A percentile compares a stretch with the other conserved stretches of the same genome.
Conservation (phyloP, 129 eudicot species). For the Kitagawia praeruptora region DNA sequence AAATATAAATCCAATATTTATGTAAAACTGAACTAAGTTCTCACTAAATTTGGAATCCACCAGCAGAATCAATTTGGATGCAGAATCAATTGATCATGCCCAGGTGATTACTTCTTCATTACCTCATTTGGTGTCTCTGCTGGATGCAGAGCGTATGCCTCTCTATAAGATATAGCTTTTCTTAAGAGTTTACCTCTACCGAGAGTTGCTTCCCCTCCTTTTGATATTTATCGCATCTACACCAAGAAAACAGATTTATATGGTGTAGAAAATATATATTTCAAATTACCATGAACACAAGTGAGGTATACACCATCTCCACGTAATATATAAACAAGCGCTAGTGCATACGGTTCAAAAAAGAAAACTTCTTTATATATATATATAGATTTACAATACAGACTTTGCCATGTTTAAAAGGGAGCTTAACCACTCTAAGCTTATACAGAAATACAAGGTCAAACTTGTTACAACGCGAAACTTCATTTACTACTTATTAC, state of each 20-base stretch:
- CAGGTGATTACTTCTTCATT: conserved; percentile 5
- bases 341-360: too few species aligned
- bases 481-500: conserved; percentile 22
- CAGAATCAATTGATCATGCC: neutral
- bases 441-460: neutral
- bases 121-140: conserved; percentile 51
- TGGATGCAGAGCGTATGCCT: conserved; percentile 57
- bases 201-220: conserved; percentile 90
- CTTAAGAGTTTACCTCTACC: conserved; percentile 93
- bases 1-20: neutral
- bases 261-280: neutral
- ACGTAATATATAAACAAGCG: too few species aligned
- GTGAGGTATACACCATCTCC: neutral
- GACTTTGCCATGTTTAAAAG: neutral
- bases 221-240: conserved; percentile 93
- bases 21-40: neutral
- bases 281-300: neutral
- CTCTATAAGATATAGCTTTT: conserved; percentile 81
- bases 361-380: too few species aligned
- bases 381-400: neutral
- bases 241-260: conserved; percentile 10
- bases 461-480: neutral
- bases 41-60: neutral
- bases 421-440: neutral
- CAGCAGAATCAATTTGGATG: neutral